Base-by-base conservation (phyloP, 2,329 filamentous ascomycete species). In the Aspergillus fumigatiaffinis region DNA sequence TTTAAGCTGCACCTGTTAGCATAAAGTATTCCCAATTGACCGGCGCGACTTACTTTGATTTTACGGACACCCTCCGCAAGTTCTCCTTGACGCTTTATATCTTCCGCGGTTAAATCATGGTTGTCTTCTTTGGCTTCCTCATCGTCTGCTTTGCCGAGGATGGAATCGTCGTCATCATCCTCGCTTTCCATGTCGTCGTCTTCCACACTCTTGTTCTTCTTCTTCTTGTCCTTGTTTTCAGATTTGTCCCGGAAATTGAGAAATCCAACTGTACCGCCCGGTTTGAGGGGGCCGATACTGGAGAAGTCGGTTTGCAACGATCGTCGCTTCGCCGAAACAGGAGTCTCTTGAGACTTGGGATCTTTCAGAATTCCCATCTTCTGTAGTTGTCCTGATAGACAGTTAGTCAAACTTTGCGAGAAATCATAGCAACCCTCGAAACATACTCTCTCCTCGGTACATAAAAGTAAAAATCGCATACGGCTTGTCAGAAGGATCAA, bases 391-490 rank as follows among this genome's bases (percentile, higher is more conserved):
- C 91, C 92, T 96, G 48, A 26, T 9, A 47, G 9, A 46, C 51
- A 25, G 26, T 53, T 42, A 57, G 52, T 38, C 20, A 46, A 58
- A 6, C 14, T 3, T 52, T 25, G 9, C n/a, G 2, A 41, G 55
- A 55, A 57, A 42, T 5, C 7, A 51, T 3, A 42, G n/a, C 20
- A 20, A 50, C 17, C 26, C 29, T 12, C 21, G 8, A 23, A 6
- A 86, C 91, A 80, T 81, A 95, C 93, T 89, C 72, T 96, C 90
- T 73, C 94, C 94, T 60, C 94, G 86, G 73, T 99, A 99, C 77
- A 97, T 91, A 74, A 99, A 99, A 28, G 95, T 97, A 74, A 99
- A 99, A 8, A 90, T 88, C 3, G 94, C 94, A 76, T 96, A 99
- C 3, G 95, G 94, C 76, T 93, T 94, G 61, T 97, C 93, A 21